Evolutionary conservation across 768 basidiomycete species (phyloP).

Genomic region (Mycena galericulata): DNA sequence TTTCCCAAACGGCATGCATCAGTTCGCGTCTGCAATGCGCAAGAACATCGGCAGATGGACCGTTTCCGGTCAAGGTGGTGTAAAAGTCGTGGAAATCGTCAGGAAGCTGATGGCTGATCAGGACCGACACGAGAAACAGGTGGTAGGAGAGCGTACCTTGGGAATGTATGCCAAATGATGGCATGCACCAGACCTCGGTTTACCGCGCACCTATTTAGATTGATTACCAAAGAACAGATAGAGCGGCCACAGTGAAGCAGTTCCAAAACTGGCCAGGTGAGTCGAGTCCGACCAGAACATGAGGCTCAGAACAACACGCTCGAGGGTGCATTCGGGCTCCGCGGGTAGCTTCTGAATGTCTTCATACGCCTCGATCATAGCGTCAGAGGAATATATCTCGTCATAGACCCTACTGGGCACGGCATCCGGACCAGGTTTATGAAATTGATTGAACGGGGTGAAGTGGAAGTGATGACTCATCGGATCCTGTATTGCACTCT

Average conservation of each 20-base stretch:
- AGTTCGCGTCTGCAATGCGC: conserved; percentile 12
- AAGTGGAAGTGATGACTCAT: conserved; percentile 25
- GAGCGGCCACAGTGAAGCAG: neutral
- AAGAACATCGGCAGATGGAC: neutral
- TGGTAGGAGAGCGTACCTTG: neutral
- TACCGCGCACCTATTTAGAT: conserved; percentile 42
- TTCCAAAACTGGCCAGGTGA: conserved; percentile 29
- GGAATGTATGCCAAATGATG: conserved; percentile 20
- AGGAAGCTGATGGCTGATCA: too few species aligned
- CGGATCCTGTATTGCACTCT: neutral
- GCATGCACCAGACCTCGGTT: neutral
- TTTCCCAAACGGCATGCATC: conserved; percentile 9
- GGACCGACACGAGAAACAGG: too few species aligned
- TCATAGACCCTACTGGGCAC: conserved; percentile 31
- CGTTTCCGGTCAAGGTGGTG: neutral
- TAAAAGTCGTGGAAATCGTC: conserved; percentile 11
- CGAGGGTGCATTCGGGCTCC: conserved; percentile 13
- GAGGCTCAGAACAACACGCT: conserved; percentile 19
- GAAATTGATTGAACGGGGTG: conserved; percentile 33
- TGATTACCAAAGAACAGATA: conserved; percentile 32
- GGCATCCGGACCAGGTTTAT: conserved; percentile 6
- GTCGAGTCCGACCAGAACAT: conserved; percentile 39
- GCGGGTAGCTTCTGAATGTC: neutral
- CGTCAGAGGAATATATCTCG: conserved; percentile 38
- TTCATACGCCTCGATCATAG: conserved; percentile 14